These are phyloP conservation scores for Dimocarpus longan DNA, from an alignment of 345 rosid genomes.

Conservation along the genomic window DNA sequence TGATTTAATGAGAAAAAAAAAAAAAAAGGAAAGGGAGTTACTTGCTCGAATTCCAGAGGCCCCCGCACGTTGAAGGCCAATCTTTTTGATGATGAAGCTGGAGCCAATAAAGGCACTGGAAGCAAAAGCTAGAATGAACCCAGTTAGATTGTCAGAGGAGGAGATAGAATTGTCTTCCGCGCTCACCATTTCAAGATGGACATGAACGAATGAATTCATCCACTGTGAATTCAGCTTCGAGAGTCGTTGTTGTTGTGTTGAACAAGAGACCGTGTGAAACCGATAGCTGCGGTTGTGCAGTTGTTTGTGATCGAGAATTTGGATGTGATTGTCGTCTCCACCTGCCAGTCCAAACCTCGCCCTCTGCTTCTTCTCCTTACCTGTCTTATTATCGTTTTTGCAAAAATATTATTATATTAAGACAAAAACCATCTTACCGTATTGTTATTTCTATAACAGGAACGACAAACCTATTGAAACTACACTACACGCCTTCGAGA, in stretches of 20 bases:
- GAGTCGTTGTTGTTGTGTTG: neutral
- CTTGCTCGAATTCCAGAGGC: conserved; percentile 70
- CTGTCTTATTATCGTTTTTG: no score
- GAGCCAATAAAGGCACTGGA: conserved; percentile 84
- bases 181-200: neutral
- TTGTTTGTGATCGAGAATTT: neutral
- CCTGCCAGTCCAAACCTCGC: neutral
- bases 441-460: no score
- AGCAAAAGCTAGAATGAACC: conserved; percentile 63
- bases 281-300: neutral
- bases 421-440: no score
- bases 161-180: neutral
- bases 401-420: no score
- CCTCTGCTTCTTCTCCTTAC: no score
- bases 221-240: neutral
- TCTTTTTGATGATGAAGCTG: conserved; percentile 87
- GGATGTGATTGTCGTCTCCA: neutral
- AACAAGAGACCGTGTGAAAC: neutral
- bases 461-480: no score
- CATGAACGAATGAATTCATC: neutral
- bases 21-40: conserved; percentile 15
- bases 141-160: conserved; percentile 44
- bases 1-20: neutral
- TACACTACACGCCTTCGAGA: no score
- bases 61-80: conserved; percentile 68